A percentile compares a stretch with the other conserved stretches of the same genome.
phyloP scores from a whole-genome alignment of 2,329 filamentous ascomycete genomes.

The Colletotrichum shisoi region DNA sequence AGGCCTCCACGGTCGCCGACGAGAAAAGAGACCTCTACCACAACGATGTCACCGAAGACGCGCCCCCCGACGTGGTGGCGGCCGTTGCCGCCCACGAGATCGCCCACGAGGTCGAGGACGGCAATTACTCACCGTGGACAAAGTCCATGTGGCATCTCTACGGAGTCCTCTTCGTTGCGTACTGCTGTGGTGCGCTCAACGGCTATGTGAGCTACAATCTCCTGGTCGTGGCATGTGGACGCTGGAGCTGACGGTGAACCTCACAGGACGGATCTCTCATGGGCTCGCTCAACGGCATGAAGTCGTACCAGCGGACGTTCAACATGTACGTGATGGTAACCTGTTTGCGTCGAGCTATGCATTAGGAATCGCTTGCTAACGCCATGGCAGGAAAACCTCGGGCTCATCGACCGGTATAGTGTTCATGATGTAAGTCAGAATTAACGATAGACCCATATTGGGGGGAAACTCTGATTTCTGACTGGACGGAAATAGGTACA shows the following conservation, averaged over 20 bases:
- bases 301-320: slow-evolving; percentile 41
- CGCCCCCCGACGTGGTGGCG: slow-evolving; percentile 17
- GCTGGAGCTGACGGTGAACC: neutral
- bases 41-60: slow-evolving; percentile 20
- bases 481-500: slow-evolving; percentile 45
- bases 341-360: neutral
- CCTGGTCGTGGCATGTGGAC: too few species aligned
- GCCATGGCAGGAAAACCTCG: slow-evolving; percentile 35
- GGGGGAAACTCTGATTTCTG: neutral
- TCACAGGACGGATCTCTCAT: slow-evolving; percentile 41
- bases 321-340: slow-evolving; percentile 5
- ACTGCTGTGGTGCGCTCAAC: slow-evolving; percentile 39
- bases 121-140: slow-evolving; percentile 40
- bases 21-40: slow-evolving; percentile 20
- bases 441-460: neutral
- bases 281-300: slow-evolving; percentile 44
- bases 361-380: neutral
- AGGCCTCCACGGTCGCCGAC: neutral
- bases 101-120: slow-evolving; percentile 35
- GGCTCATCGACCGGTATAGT: slow-evolving; percentile 42
- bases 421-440: slow-evolving; percentile 52
- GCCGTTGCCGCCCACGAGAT: slow-evolving; percentile 34
- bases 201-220: slow-evolving; percentile 20
- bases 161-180: slow-evolving; percentile 38
- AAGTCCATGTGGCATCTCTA: slow-evolving; percentile 40